Percentiles rank a stretch among this genome's conserved stretches.
Conservation (phyloP, 75 land plant species). For the Pinus albicaulis region DNA sequence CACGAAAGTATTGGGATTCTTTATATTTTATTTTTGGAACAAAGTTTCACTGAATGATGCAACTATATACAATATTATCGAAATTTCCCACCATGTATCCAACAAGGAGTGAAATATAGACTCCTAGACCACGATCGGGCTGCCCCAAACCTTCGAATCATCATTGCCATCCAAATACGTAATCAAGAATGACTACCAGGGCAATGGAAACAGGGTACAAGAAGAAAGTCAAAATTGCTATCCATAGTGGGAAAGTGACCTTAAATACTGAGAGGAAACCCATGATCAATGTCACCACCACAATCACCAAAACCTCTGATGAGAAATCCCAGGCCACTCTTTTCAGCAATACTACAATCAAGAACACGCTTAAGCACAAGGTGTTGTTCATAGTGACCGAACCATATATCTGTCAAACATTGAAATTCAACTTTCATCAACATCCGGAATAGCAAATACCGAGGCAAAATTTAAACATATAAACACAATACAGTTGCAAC, state of each 20-base stretch:
- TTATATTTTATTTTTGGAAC: no score
- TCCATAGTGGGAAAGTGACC: slow-evolving; percentile 15
- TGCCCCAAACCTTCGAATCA: background rate
- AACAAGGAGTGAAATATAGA: no score
- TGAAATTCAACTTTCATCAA: no score
- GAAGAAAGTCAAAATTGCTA: slow-evolving; percentile 8
- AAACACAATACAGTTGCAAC: no score
- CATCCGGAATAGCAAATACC: no score
- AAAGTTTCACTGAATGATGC: no score
- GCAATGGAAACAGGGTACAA: slow-evolving; percentile 27
- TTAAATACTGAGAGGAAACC: slow-evolving; percentile 8
- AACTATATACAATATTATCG: no score
- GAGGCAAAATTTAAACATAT: no score
- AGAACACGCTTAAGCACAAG: slow-evolving; percentile 16
- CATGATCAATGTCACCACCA: slow-evolving; percentile 16
- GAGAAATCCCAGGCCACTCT: slow-evolving; percentile 22
- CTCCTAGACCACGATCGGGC: no score
- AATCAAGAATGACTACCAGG: slow-evolving; percentile 35
- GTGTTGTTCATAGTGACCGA: slow-evolving; percentile 25
- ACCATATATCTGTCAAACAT: slow-evolving; percentile 24
- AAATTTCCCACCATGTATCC: no score
- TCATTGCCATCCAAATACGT: slow-evolving; percentile 42
- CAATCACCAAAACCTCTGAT: slow-evolving; percentile 20
- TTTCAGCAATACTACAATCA: slow-evolving; percentile 9
- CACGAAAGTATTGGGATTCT: no score